phyloP scores from a whole-genome alignment of 1,284 basidiomycete genomes.

The Ustilago xerochloae region DNA sequence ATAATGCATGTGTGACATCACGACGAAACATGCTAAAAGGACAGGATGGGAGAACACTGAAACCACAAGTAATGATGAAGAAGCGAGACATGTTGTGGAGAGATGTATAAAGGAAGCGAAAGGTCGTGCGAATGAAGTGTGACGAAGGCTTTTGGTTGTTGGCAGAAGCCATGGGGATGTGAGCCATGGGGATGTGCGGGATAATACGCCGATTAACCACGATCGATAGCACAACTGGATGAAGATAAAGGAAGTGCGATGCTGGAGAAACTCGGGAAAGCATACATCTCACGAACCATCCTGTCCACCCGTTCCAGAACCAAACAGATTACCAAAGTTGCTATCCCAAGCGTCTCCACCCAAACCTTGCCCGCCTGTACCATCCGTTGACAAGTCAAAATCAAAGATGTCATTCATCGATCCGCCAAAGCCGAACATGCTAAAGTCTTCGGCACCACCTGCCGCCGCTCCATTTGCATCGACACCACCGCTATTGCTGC shows the following conservation, averaged over 20 bases:
- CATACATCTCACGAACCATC: constrained; percentile 23
- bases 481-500: constrained; percentile 6
- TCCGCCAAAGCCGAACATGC: constrained; percentile 61
- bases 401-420: constrained; percentile 64
- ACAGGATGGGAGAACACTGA: constrained; percentile 2
- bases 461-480: constrained; percentile 9
- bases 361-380: constrained; percentile 25
- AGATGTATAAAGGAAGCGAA: not conserved
- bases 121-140: not conserved
- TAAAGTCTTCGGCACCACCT: constrained; percentile 54
- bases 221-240: not conserved
- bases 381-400: constrained; percentile 58
- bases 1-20: constrained; percentile 5
- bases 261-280: not conserved
- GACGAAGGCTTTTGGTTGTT: not conserved
- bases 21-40: constrained; percentile 8
- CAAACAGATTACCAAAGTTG: constrained; percentile 54
- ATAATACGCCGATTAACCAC: not conserved
- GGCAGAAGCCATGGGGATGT: not conserved
- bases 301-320: constrained; percentile 31
- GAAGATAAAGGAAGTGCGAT: too few species aligned
- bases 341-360: constrained; percentile 50
- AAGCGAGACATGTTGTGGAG: not conserved
- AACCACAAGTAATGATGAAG: not conserved
- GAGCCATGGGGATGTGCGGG: not conserved